Percentiles rank a stretch among this genome's conserved stretches.
These are phyloP conservation scores for Apiospora pterosperma DNA, from an alignment of 2,329 filamentous ascomycete genomes.

Conservation along the genomic window DNA sequence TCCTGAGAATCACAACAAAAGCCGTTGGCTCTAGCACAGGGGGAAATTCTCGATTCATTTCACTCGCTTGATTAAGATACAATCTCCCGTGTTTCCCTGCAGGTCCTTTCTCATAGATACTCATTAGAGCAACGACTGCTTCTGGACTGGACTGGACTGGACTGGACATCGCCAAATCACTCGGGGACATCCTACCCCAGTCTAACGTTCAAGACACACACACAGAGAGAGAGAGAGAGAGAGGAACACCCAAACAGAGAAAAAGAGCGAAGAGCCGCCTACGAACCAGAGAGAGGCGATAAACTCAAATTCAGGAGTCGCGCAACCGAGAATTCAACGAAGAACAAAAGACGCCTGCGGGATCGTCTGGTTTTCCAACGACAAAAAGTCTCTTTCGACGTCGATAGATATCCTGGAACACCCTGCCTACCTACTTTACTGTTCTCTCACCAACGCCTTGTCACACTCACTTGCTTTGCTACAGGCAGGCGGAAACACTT, in stretches of 20 bases:
- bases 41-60: slow-evolving; percentile 4
- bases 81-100: background rate
- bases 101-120: background rate
- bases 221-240: background rate
- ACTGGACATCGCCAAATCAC: background rate
- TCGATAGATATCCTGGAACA: background rate
- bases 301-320: slow-evolving; percentile 1
- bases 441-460: background rate
- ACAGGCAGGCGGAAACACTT: background rate
- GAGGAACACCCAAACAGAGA: background rate
- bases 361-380: background rate
- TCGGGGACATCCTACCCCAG: background rate
- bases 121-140: background rate
- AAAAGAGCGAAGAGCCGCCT: background rate
- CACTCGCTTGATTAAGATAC: slow-evolving; percentile 1
- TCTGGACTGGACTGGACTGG: slow-evolving; percentile 3
- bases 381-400: slow-evolving; percentile 1
- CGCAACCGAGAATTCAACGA: background rate
- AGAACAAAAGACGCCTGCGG: background rate
- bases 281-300: background rate
- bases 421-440: background rate
- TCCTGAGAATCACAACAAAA: slow-evolving; percentile 9
- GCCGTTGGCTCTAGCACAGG: slow-evolving; percentile 1
- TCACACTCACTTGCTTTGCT: background rate
- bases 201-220: background rate